Evolutionary conservation across 352 stramenopile species (phyloP), one percentile per base, ranked within the genome.

Genomic region (Blastocystis sp.): DNA sequence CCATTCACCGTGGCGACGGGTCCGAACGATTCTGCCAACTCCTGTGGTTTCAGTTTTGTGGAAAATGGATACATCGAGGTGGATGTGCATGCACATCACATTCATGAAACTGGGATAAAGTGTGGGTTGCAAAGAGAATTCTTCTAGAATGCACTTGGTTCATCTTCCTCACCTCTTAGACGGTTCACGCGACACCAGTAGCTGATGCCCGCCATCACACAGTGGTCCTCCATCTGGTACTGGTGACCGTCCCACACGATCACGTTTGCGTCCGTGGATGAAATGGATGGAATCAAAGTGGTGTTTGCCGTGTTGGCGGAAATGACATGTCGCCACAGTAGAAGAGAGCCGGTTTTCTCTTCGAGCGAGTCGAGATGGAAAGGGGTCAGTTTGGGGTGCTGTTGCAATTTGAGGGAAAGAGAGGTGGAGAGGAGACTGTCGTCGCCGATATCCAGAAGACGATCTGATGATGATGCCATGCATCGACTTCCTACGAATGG

Each of bases 171-270:
- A 65, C 48, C 34, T 64, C 69, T 48, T 44, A 81, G n/a, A 24
- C 44, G 14, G 32, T 81, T 81, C 24, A 81, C 69, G 18, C 29
- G 36, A 51, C 69, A 81, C 69, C 69, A 81, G 29, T 81, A 81
- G 29, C 69, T 81, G 6, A 81, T 27, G 0, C 44, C 69, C 53
- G 61, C 69, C 69, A 81, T 81, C 42, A 81, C 69, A 8, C 11
- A 27, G 42, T 81, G 46, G 42, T 81, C 69, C 42, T 81, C 69
- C 69, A 81, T 81, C 51, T 81, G 69, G 40, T 81, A 81, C 24
- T 64, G 21, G 18, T 81, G 69, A 16, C 49, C 32, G 40, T 81
- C 36, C 69, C 69, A 81, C 36, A 81, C 18, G 14, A 81, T 40
- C 11, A 6, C 8, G 6, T 27, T 4, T 38, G 63, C 63, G 3